phyloP scores from a whole-genome alignment of 169 alveolate genomes.

The Babesia ovata region DNA sequence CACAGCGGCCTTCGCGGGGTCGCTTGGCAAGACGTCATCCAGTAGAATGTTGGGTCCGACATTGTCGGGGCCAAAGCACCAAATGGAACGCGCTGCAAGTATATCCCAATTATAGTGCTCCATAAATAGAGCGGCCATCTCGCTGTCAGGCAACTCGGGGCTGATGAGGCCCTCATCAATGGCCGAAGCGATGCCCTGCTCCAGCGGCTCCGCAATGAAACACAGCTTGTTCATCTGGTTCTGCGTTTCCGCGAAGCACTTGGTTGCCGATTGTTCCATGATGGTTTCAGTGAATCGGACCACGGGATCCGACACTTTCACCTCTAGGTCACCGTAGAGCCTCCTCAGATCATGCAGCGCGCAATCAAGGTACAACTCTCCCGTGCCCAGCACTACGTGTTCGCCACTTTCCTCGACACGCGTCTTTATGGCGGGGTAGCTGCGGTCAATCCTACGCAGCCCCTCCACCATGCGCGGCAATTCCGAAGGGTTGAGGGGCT shows the following conservation, averaged over 20 bases:
- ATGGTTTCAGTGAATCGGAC: constrained; percentile 96
- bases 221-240: constrained; percentile 91
- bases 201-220: constrained; percentile 95
- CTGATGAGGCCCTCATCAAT: constrained; percentile 86
- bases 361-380: constrained; percentile 98
- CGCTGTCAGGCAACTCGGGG: constrained; percentile 23
- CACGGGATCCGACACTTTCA: constrained; percentile 95
- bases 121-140: constrained; percentile 72
- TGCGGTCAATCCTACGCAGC: constrained; percentile 89
- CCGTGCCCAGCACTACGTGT: constrained; percentile 97
- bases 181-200: constrained; percentile 87
- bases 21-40: constrained; percentile 95
- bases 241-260: constrained; percentile 95
- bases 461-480: constrained; percentile 99
- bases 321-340: constrained; percentile 97
- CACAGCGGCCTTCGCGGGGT: constrained; percentile 84
- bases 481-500: constrained; percentile 98
- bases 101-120: constrained; percentile 95
- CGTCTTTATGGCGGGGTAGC: constrained; percentile 91
- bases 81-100: constrained; percentile 92
- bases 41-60: constrained; percentile 91
- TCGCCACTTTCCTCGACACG: constrained; percentile 99
- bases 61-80: constrained; percentile 98
- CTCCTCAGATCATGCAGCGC: constrained; percentile 96
- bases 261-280: constrained; percentile 93